Evolutionary conservation across 306 rosid genomes (phyloP).

Genomic region (Senna siamea): DNA sequence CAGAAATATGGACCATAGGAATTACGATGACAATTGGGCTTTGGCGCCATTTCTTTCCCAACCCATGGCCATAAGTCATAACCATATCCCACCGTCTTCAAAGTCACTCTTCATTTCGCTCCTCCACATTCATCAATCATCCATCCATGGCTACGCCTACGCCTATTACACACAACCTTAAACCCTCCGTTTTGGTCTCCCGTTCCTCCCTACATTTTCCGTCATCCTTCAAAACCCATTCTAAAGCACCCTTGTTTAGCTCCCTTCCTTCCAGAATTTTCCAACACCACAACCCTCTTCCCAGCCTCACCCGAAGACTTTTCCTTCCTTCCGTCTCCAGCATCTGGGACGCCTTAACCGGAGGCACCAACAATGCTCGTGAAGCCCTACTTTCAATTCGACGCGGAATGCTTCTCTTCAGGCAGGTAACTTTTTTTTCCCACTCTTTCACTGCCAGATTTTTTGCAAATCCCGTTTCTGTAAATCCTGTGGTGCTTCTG

Average conservation of each 20-base stretch:
- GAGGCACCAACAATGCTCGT: constrained; percentile 63
- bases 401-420: constrained; percentile 84
- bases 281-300: constrained; percentile 26
- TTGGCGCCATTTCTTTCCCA: not conserved
- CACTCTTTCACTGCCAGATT: not conserved
- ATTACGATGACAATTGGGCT: not conserved
- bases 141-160: constrained; percentile 21
- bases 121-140: no score
- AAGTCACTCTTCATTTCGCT: no score
- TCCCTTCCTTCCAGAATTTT: constrained; percentile 33
- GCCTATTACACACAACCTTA: constrained; percentile 48
- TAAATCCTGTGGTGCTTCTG: constrained; percentile 21
- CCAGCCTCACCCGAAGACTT: constrained; percentile 58
- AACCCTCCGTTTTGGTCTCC: constrained; percentile 42
- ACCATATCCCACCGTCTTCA: no score
- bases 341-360: constrained; percentile 84
- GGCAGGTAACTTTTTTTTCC: constrained; percentile 48
- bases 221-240: constrained; percentile 39
- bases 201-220: constrained; percentile 26
- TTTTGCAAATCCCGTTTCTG: not conserved
- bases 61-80: no score
- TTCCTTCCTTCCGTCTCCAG: constrained; percentile 78
- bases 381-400: constrained; percentile 71
- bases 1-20: no score
- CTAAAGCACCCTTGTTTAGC: constrained; percentile 32